Conservation (phyloP, 352 stramenopile genomes). For the Aphanomyces cochlioides region DNA sequence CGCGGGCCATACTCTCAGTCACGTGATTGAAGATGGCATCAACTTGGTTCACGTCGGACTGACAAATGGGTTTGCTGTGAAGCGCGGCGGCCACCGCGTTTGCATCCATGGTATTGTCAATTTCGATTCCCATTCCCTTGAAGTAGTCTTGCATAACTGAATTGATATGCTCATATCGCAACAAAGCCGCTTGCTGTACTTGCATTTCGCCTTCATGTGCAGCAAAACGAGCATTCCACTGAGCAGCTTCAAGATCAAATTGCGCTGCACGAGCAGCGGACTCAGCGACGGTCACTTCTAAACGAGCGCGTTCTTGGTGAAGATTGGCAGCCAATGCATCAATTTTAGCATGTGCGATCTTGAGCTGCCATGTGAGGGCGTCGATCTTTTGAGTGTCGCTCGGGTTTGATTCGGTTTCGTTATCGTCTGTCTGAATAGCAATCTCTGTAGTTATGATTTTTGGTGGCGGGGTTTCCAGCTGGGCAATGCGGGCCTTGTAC, state of each 20-base stretch:
- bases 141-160: background rate
- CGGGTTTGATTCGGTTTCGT: background rate
- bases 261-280: background rate
- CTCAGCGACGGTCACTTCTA: background rate
- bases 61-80: background rate
- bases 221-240: background rate
- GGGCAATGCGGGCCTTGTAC: background rate
- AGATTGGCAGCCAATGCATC: background rate
- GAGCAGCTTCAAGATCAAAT: background rate
- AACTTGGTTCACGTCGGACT: background rate
- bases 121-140: background rate
- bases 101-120: background rate
- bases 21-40: conserved; percentile 19
- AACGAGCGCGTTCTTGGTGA: background rate
- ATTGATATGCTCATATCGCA: background rate
- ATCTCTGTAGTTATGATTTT: background rate
- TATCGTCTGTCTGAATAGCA: conserved; percentile 6
- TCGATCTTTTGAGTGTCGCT: conserved; percentile 7
- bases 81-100: background rate
- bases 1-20: conserved; percentile 6
- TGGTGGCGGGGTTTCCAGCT: background rate
- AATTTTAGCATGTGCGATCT: conserved; percentile 27
- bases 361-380: conserved; percentile 27
- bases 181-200: background rate
- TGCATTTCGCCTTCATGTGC: background rate